Evolutionary conservation across 805 yeast genomes (phyloP).

Genomic region (Nematodospora valgi): DNA sequence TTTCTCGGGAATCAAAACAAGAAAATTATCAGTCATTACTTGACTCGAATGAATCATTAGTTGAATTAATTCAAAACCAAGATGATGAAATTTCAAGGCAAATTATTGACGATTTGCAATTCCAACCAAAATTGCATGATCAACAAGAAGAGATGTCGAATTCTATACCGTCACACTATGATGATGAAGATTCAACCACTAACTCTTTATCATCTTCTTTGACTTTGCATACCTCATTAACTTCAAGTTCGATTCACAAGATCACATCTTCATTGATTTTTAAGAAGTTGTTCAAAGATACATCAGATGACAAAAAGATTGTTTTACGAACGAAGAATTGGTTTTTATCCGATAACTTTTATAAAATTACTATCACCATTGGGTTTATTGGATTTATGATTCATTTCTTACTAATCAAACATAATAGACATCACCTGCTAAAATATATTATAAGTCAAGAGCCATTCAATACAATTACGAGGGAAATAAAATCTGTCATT

Average conservation of each 20-base stretch:
- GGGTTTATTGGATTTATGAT: slow-evolving; percentile 38
- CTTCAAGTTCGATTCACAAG: slow-evolving; percentile 25
- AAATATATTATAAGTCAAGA: too few species aligned
- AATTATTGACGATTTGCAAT: slow-evolving; percentile 21
- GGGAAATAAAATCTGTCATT: too few species aligned
- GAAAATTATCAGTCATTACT: slow-evolving; percentile 5
- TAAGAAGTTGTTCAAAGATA: slow-evolving; percentile 24
- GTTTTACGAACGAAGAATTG: slow-evolving; percentile 12
- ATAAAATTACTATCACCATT: slow-evolving; percentile 33
- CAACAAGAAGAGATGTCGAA: slow-evolving; percentile 22
- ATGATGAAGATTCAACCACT: slow-evolving; percentile 8
- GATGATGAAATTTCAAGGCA: slow-evolving; percentile 31
- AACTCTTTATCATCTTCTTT: slow-evolving; percentile 26
- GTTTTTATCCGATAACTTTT: slow-evolving; percentile 17
- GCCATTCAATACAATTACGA: too few species aligned
- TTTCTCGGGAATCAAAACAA: slow-evolving; percentile 9
- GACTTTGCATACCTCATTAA: slow-evolving; percentile 21
- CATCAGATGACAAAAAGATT: slow-evolving; percentile 8
- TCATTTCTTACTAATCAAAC: slow-evolving; percentile 29
- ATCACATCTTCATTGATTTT: slow-evolving; percentile 29
- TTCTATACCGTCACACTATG: slow-evolving; percentile 15
- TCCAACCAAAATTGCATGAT: slow-evolving; percentile 19
- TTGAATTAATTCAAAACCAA: slow-evolving; percentile 21
- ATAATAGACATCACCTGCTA: too few species aligned
- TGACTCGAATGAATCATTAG: background rate